Evolutionary conservation across 75 land plant genomes (phyloP).

Genomic region (Ceratopteris richardii): DNA sequence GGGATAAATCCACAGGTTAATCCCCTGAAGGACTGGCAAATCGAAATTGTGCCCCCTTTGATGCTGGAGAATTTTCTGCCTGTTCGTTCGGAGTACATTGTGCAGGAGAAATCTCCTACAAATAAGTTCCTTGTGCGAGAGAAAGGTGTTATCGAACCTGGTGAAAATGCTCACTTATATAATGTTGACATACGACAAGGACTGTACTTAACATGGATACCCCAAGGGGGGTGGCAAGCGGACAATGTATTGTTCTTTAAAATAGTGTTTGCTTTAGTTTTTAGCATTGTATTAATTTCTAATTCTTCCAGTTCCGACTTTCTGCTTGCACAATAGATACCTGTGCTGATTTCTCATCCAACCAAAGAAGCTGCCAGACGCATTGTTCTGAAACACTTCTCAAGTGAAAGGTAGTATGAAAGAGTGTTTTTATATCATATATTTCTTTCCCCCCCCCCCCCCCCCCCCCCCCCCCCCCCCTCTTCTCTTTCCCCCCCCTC

Average conservation of each 20-base stretch:
- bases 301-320: background rate
- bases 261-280: no score
- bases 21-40: conserved; percentile 75
- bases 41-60: conserved; percentile 61
- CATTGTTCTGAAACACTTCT: conserved; percentile 47
- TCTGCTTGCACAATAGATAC: conserved; percentile 40
- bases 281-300: no score
- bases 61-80: conserved; percentile 73
- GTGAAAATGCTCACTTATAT: conserved; percentile 50
- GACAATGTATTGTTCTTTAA: conserved; percentile 39
- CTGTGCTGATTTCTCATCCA: conserved; percentile 76
- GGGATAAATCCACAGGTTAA: conserved; percentile 66
- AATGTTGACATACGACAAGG: conserved; percentile 59
- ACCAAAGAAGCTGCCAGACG: conserved; percentile 29
- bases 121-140: conserved; percentile 34
- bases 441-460: no score
- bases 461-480: no score
- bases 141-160: conserved; percentile 49
- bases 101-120: conserved; percentile 45
- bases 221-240: conserved; percentile 79
- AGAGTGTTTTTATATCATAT: no score
- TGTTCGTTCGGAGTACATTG: conserved; percentile 46
- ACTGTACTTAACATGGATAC: conserved; percentile 57
- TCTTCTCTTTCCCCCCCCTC: no score
- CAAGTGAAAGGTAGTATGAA: conserved; percentile 69